Evolutionary conservation across 73 alveolate species (phyloP).

Genomic region (Tetrahymena elliotti): DNA sequence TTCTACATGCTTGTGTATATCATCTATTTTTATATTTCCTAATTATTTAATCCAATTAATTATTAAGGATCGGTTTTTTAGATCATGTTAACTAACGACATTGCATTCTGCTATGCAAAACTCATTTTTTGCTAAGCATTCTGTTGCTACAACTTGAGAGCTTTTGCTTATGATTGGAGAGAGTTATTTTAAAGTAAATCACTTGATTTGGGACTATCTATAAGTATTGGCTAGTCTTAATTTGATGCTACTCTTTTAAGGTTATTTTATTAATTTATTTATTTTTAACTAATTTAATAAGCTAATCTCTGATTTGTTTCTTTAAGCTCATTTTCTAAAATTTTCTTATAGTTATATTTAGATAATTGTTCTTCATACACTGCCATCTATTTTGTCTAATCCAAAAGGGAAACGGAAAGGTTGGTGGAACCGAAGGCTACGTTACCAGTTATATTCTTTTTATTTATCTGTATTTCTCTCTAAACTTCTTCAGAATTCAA

Average conservation of each 20-base stretch:
- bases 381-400: no score
- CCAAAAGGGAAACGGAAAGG: no score
- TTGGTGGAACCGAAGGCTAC: background rate
- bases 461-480: background rate
- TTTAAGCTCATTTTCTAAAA: no score
- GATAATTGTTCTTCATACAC: background rate
- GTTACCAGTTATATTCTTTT: background rate
- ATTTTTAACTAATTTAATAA: no score
- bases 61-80: background rate
- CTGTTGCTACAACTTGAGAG: background rate
- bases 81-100: background rate
- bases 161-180: background rate
- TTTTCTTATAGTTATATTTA: background rate
- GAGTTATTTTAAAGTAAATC: background rate
- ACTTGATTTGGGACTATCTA: background rate
- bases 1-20: background rate
- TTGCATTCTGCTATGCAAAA: background rate
- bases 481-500: background rate
- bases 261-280: background rate
- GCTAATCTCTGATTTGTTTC: no score
- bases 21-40: background rate
- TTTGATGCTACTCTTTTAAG: background rate
- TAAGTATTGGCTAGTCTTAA: background rate
- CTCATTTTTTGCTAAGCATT: background rate
- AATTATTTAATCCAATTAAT: background rate